Base-by-base conservation (phyloP, 768 basidiomycete species). In the Tricholoma saponaceum region DNA sequence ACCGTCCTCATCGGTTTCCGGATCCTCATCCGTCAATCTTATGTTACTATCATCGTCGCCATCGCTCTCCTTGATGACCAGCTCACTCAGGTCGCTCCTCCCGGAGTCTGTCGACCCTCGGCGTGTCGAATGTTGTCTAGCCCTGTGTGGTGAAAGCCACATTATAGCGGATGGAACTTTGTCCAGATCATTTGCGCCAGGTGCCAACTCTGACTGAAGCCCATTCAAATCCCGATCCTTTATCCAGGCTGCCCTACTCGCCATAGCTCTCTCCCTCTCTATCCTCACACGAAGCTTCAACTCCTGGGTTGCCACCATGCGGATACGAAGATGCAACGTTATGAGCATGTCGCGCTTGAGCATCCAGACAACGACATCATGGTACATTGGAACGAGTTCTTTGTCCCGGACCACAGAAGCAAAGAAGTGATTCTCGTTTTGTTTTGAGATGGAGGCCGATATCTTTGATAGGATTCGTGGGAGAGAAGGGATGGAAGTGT, bases 291-390 rank as follows among this genome's bases (percentile, higher is more conserved):
- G 76, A 41, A 79, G 69, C 71, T 97, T 98, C 57, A 98, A 74
- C 49, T 85, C 82, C 4, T 79, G 76, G 0, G 91, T 86, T 0
- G 90, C 94, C 33, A 93, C 82, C 41, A 98, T 79, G 28, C 95
- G 86, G 54, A 96, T 85, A 35, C 89, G 86, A 13, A 95, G 83
- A 66, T 95, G 95, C 25, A 94, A 79, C 16, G 91, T 89, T 53
- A 91, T 81, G 16, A 98, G 76, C 61, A 98, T 78, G 66, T 93
- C 93, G 39, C 86, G 84, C 67, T 90, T 90, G 35, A 98, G 79
- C 79, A 98, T 83, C 96, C 95, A 98, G 35, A 89, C 73, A 10
- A 98, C 84, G 28, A 95, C 90, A 25, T 92, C 85, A 61, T 88
- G 82, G 70, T 90, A 96, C 52, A 85, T 69, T 4, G 82, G 78